Evolutionary conservation across 1,284 basidiomycete genomes (phyloP), one percentile per base, ranked within the genome.

Genomic region (Ustanciosporium gigantosporum): DNA sequence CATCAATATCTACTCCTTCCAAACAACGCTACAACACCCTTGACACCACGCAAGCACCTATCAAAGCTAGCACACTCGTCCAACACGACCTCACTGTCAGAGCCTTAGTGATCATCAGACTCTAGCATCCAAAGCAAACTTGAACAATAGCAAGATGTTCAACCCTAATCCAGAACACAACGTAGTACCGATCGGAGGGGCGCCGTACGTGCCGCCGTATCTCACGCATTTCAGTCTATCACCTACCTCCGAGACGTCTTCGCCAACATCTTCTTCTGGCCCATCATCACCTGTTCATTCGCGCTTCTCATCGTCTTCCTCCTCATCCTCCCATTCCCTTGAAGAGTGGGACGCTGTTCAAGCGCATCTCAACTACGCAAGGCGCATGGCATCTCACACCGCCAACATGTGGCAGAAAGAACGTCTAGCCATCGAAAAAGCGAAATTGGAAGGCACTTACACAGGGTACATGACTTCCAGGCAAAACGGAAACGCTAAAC

Each of bases 391-490:
- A 3, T 27, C 38, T 9, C 55, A 64, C 44, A 64, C 60, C 3
- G 46, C 60, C 0, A 3, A 16, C 27, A 64, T 64, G 60, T 64
- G 60, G 60, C 60, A 64, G 46, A 42, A 37, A 22, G 55, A 64
- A 40, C 40, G 60, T 9, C 43, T 58, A 3, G 55, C 55, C 19
- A 64, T 64, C 44, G 60, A 64, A 43, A 58, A 58, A 35, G 46
- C 60, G 9, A 64, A 64, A 19, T 39, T 58, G 25, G 46, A 58
- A 3, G 60, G 60, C 0, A 64, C 60, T 13, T 64, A 56, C 38
- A 58, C 50, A 5, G 60, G 60, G 21, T 41, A 58, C 44, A 11
- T 53, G 16, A 64, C 60, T 1, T 42, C 37, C 0, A 15, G 60
- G 4, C 50, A 58, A 13, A 64, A 64, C 21, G 60, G 55, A 16